A percentile compares a stretch with the other conserved stretches of the same genome.
These are phyloP conservation scores for Dothistroma septosporum DNA, from an alignment of 2,329 filamentous ascomycete species.

Conservation along the genomic window DNA sequence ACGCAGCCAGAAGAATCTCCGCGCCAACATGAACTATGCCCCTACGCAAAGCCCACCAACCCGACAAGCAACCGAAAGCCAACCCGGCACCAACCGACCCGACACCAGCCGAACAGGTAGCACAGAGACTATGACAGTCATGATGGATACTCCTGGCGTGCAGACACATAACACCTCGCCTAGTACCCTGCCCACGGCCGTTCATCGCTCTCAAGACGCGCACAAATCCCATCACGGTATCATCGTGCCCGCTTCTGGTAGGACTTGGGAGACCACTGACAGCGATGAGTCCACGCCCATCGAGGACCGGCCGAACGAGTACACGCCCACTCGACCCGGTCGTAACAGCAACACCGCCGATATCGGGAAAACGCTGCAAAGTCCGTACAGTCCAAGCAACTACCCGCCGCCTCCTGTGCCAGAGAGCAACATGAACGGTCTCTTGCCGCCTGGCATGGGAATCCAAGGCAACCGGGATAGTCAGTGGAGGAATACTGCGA, in stretches of 20 bases:
- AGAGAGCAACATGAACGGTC: constrained; percentile 7
- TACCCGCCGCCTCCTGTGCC: constrained; percentile 7
- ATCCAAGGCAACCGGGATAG: constrained; percentile 8
- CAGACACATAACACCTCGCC: background rate
- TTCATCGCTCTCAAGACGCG: background rate
- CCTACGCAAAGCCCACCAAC: constrained; percentile 12
- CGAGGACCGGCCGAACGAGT: constrained; percentile 14
- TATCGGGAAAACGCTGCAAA: constrained; percentile 19
- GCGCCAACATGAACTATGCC: constrained; percentile 25
- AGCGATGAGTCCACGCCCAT: constrained; percentile 17
- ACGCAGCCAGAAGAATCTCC: constrained; percentile 32
- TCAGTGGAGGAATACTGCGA: constrained; percentile 17
- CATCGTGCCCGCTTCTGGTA: constrained; percentile 2
- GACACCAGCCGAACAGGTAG: constrained; percentile 32
- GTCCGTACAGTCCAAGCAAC: constrained; percentile 22
- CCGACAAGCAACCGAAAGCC: constrained; percentile 5
- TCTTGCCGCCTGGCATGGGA: constrained; percentile 10
- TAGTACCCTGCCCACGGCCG: constrained; percentile 4
- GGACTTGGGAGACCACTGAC: constrained; percentile 16
- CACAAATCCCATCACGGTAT: constrained; percentile 1
- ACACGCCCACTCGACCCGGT: constrained; percentile 20
- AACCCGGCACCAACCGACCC: constrained; percentile 17
- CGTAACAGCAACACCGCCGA: constrained; percentile 17
- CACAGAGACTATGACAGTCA: constrained; percentile 44
- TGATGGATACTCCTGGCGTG: constrained; percentile 20